Evolutionary conservation across 345 rosid species (phyloP), one percentile per base, ranked within the genome.

Genomic region (Populus ilicifolia): DNA sequence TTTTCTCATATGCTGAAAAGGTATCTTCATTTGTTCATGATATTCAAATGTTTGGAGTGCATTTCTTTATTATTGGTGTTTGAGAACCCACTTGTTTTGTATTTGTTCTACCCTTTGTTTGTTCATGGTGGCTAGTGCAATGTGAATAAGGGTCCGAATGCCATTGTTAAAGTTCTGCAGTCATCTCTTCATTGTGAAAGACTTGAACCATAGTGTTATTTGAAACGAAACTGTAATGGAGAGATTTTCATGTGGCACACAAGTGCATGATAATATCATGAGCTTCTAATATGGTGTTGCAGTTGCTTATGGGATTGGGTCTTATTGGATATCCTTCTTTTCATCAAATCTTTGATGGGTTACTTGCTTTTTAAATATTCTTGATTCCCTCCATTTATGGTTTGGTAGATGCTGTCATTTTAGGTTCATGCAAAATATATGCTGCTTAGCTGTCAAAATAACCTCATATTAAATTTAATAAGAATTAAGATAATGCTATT

Each of bases 1-100:
- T 93, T 79, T 86, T 88, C 62, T 38, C 88, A 70, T 77, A 91
- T 86, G 88, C 93, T 72, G 96, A 92, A 77, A 89, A 93, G 97
- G 98, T 93, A 83, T 63, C 33, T 81, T 71, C 50, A 41, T 50
- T 25, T 70, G 62, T 44, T 68, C 65, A 27, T 65, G 59, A 54
- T 77, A 72, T 68, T 27, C 33, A 41, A 36, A 54, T 9, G 36
- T 14, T 68, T 38, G 14, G 65, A 50, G 25, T 74, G n/a, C 30
- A 36, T 41, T 23, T 9, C 46, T 63, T 29, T 44, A 67, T 52
- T n/a, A 38, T 52, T 65, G 11, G 18, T 10, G 27, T 64, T 30
- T 65, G 64, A 33, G 63, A 48, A 75, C 30, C 69, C 44, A 30
- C 36, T 66, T 66, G 73, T 41, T n/a, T 74, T 17, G 30, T 46